Conservation (phyloP, 1,284 basidiomycete species). For the Meripilus lineatus region DNA sequence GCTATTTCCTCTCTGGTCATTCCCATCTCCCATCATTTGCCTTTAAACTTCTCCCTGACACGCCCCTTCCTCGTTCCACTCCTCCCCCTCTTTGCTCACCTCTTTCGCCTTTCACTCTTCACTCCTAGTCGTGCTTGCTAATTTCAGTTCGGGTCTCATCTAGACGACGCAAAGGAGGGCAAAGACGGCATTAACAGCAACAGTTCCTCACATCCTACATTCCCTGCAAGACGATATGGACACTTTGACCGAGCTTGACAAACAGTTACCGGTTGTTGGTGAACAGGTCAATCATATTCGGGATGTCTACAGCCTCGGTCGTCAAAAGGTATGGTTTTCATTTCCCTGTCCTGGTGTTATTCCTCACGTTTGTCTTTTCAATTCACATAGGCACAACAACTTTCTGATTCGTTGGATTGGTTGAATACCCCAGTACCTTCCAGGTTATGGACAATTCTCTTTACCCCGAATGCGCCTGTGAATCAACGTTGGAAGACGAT, state of each 20-base stretch:
- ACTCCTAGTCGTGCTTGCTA: too few relatives aligned
- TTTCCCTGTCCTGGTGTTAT: background rate
- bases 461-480: conserved; percentile 63
- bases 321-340: conserved; percentile 44
- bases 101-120: too few relatives aligned
- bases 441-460: conserved; percentile 65
- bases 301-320: conserved; percentile 62
- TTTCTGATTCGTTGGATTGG: conserved; percentile 62
- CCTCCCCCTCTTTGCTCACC: too few relatives aligned
- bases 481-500: conserved; percentile 59
- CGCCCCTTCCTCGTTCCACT: too few relatives aligned
- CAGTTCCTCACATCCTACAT: conserved; percentile 54
- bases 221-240: conserved; percentile 55
- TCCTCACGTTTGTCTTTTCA: conserved; percentile 5
- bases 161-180: conserved; percentile 58
- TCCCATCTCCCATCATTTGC: too few relatives aligned
- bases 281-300: conserved; percentile 55
- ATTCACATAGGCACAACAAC: conserved; percentile 45
- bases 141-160: too few relatives aligned
- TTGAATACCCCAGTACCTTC: conserved; percentile 69
- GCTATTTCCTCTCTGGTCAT: too few relatives aligned
- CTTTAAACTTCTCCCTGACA: too few relatives aligned
- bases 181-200: conserved; percentile 46
- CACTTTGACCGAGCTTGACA: conserved; percentile 44
- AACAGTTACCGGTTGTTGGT: conserved; percentile 54